phyloP scores from a whole-genome alignment of 192 early-diverging fungal genomes.

The Glomus cerebriforme region DNA sequence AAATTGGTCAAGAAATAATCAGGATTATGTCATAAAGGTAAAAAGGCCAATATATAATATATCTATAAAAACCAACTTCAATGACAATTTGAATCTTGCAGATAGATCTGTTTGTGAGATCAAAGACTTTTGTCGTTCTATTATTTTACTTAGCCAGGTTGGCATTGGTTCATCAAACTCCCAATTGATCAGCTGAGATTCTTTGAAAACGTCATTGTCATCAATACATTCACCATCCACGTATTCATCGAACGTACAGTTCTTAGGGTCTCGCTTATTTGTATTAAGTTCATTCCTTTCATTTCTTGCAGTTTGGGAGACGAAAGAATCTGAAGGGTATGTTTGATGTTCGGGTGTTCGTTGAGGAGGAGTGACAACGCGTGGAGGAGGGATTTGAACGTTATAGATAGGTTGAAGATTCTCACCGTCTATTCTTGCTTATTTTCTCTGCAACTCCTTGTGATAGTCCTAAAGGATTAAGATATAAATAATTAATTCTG shows the following conservation, averaged over 20 bases:
- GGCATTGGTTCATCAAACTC: constrained; percentile 20
- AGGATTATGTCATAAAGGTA: background rate
- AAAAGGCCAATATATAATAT: background rate
- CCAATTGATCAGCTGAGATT: background rate
- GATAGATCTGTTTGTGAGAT: constrained; percentile 15
- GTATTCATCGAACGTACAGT: background rate
- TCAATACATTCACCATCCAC: background rate
- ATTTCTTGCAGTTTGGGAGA: background rate
- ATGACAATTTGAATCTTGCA: constrained; percentile 9
- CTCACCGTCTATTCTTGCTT: background rate
- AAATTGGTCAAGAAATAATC: constrained; percentile 11
- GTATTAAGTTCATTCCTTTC: background rate
- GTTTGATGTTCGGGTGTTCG: too few species aligned
- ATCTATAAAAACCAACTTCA: background rate
- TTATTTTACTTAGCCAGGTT: constrained; percentile 17
- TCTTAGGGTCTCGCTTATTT: background rate
- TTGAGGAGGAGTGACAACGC: background rate
- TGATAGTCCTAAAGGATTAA: background rate
- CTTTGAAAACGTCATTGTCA: background rate
- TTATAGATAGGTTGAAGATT: background rate
- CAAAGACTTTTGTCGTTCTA: constrained; percentile 20
- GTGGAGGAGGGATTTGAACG: background rate
- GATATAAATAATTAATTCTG: background rate
- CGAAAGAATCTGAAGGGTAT: background rate
- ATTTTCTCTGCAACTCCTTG: background rate